phyloP scores from a whole-genome alignment of 129 eudicot species.

The Oenanthe sinensis region DNA sequence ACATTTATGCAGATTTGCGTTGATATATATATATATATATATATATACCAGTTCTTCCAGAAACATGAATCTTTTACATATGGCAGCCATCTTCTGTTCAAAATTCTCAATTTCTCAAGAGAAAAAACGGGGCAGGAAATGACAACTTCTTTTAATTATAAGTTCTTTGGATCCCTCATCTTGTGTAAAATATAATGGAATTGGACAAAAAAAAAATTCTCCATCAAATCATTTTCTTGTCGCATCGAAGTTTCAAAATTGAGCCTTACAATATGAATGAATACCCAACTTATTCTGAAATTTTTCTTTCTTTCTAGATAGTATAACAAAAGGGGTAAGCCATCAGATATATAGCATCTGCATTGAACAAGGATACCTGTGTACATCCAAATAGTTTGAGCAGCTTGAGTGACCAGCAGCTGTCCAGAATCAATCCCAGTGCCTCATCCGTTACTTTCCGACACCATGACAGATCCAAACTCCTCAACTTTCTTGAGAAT shows the following conservation, averaged over 20 bases:
- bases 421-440: constrained; percentile 44
- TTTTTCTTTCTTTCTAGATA: neutral
- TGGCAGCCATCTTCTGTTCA: neutral
- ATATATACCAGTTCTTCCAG: neutral
- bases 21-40: neutral
- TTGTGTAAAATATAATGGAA: neutral
- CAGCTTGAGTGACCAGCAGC: constrained; percentile 44
- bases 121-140: neutral
- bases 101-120: neutral
- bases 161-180: neutral
- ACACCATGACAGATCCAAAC: constrained; percentile 64
- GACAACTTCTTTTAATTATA: neutral
- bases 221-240: neutral
- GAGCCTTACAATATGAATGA: neutral
- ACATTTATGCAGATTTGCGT: neutral
- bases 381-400: constrained; percentile 55
- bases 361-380: constrained; percentile 32
- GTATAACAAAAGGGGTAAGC: neutral
- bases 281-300: neutral
- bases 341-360: neutral
- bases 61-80: neutral
- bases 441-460: constrained; percentile 39
- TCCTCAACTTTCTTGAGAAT: constrained; percentile 28
- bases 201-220: neutral
- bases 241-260: neutral